Conservation (phyloP, 768 basidiomycete species). For the Russula compacta region DNA sequence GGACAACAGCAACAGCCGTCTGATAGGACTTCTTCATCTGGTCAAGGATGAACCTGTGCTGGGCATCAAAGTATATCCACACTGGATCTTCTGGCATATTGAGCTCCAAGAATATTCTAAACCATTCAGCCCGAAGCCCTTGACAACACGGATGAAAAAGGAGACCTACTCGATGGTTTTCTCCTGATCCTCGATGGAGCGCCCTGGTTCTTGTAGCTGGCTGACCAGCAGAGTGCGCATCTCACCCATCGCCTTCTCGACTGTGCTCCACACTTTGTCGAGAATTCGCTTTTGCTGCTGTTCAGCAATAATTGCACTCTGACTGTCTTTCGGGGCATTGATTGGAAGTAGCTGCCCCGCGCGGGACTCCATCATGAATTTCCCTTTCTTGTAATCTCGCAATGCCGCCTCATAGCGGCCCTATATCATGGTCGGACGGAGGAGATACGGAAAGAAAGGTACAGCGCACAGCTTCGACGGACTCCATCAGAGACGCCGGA, state of each 20-base stretch:
- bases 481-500: constrained; percentile 83
- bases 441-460: not conserved
- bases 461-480: constrained; percentile 69
- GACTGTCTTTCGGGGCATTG: constrained; percentile 51
- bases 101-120: constrained; percentile 80
- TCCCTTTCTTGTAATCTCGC: constrained; percentile 95
- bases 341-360: constrained; percentile 76
- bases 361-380: constrained; percentile 80
- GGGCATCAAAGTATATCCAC: constrained; percentile 93
- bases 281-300: constrained; percentile 87
- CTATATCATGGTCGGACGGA: constrained; percentile 32
- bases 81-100: constrained; percentile 82
- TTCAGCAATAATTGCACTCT: constrained; percentile 39
- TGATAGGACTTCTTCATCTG: constrained; percentile 60
- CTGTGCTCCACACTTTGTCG: constrained; percentile 92
- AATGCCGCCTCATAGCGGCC: constrained; percentile 91
- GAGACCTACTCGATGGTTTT: constrained; percentile 83
- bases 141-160: not conserved
- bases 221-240: constrained; percentile 70
- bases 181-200: constrained; percentile 89
- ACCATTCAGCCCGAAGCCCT: constrained; percentile 1
- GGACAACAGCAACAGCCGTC: constrained; percentile 40
- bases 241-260: constrained; percentile 90
- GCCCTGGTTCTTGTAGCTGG: constrained; percentile 72
- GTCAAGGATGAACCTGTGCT: constrained; percentile 78